phyloP scores from a whole-genome alignment of 192 early-diverging fungal species.

The Linnemannia zychae region DNA sequence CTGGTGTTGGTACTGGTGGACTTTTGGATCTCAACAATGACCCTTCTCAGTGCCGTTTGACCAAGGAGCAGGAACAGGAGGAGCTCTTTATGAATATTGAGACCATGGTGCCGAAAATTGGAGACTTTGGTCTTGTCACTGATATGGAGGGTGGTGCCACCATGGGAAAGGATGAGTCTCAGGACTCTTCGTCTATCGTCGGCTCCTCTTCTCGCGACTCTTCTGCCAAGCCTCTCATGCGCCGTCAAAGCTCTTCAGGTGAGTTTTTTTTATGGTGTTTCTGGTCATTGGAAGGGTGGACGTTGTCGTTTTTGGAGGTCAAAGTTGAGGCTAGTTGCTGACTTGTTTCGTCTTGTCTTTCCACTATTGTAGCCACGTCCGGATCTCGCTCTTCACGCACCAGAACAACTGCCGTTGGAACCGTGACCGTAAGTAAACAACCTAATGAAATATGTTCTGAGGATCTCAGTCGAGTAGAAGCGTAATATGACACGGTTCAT shows the following conservation, averaged over 20 bases:
- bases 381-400: slow-evolving; percentile 44
- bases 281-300: not conserved
- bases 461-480: not conserved
- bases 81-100: slow-evolving; percentile 63
- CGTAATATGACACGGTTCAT: too few species aligned
- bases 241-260: slow-evolving; percentile 45
- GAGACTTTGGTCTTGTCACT: slow-evolving; percentile 97
- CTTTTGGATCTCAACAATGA: not conserved
- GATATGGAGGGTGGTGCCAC: slow-evolving; percentile 57
- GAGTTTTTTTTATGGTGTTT: not conserved
- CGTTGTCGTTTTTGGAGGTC: too few species aligned
- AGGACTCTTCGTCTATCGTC: not conserved
- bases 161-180: slow-evolving; percentile 17
- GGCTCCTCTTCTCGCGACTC: not conserved
- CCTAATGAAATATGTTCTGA: not conserved
- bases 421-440: slow-evolving; percentile 70
- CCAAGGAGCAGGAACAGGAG: slow-evolving; percentile 48
- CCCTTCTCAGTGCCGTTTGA: not conserved
- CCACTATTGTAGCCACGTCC: slow-evolving; percentile 21
- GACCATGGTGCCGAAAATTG: slow-evolving; percentile 81
- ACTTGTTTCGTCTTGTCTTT: not conserved
- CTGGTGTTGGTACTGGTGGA: not conserved
- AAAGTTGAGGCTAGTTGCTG: not conserved
- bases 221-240: slow-evolving; percentile 16
- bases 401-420: slow-evolving; percentile 79